Conservation (phyloP, 2,329 filamentous ascomycete genomes). For the Claviceps fusiformis region DNA sequence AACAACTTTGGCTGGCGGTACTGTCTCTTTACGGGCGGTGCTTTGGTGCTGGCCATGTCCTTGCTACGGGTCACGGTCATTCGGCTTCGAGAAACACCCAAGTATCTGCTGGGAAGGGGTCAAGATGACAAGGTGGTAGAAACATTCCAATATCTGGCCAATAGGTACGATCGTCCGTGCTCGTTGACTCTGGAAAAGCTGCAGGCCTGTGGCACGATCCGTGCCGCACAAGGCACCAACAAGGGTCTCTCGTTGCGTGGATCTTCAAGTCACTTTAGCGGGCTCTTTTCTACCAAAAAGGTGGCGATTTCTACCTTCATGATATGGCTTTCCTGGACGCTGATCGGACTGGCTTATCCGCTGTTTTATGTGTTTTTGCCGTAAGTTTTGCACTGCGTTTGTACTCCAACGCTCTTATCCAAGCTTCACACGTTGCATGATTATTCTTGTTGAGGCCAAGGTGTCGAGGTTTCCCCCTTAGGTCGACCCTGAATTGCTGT, state of each 20-base stretch:
- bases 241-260: constrained; percentile 18
- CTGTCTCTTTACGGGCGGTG: constrained; percentile 30
- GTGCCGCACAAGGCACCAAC: constrained; percentile 20
- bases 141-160: constrained; percentile 35
- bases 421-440: no score
- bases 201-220: constrained; percentile 30
- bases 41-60: constrained; percentile 29
- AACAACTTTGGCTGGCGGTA: constrained; percentile 39
- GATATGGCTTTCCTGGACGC: constrained; percentile 56
- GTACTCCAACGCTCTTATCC: no score
- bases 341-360: constrained; percentile 61
- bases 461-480: not conserved
- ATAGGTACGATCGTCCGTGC: constrained; percentile 25
- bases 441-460: no score
- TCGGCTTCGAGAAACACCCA: constrained; percentile 33
- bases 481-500: not conserved
- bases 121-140: constrained; percentile 34
- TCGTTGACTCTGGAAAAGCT: constrained; percentile 31
- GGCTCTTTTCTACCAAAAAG: constrained; percentile 48
- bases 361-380: constrained; percentile 64
- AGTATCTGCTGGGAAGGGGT: constrained; percentile 32
- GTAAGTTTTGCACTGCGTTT: constrained; percentile 16
- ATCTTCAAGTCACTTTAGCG: constrained; percentile 41
- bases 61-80: constrained; percentile 31
- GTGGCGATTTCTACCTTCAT: constrained; percentile 48